A percentile compares a stretch with the other conserved stretches of the same genome.
These are phyloP conservation scores for Zymoseptoria ardabiliae DNA, from an alignment of 2,329 filamentous ascomycete genomes.

Conservation along the genomic window DNA sequence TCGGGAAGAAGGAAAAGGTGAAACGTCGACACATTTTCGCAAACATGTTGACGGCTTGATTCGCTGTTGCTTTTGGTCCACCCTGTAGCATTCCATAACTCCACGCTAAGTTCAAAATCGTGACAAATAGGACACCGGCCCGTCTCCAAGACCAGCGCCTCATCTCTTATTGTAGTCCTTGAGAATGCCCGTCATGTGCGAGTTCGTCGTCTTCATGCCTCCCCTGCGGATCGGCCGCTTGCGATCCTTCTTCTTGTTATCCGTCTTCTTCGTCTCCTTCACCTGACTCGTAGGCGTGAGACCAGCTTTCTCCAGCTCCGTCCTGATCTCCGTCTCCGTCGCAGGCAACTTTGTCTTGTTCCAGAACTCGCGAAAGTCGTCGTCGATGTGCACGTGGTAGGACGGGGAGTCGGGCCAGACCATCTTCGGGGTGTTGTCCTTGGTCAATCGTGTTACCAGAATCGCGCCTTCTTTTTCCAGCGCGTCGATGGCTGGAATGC, in stretches of 20 bases:
- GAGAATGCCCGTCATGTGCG: constrained; percentile 75
- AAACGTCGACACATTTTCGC: not conserved
- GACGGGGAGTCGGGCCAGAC: constrained; percentile 80
- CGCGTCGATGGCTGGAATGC: constrained; percentile 66
- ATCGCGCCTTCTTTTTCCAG: constrained; percentile 74
- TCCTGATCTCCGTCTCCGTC: constrained; percentile 64
- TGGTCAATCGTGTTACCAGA: constrained; percentile 82
- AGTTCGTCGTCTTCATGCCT: constrained; percentile 71
- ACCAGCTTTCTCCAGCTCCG: constrained; percentile 67
- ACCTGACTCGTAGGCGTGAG: constrained; percentile 81
- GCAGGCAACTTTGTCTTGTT: constrained; percentile 67
- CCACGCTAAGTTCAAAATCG: not conserved
- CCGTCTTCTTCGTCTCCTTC: constrained; percentile 50
- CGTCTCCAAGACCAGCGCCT: not conserved
- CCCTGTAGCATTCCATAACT: not conserved
- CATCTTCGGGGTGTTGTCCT: constrained; percentile 77
- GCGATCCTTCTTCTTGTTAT: constrained; percentile 52
- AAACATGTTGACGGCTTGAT: not conserved
- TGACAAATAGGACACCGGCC: not conserved
- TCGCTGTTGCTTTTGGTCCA: not conserved
- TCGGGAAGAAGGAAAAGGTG: too few species aligned
- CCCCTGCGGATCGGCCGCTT: constrained; percentile 66
- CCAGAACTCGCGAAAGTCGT: constrained; percentile 80
- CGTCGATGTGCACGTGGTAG: constrained; percentile 53
- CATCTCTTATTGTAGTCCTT: constrained; percentile 53